Base-by-base conservation (phyloP, 1,284 basidiomycete species). In the Cutaneotrichosporon cutaneum region DNA sequence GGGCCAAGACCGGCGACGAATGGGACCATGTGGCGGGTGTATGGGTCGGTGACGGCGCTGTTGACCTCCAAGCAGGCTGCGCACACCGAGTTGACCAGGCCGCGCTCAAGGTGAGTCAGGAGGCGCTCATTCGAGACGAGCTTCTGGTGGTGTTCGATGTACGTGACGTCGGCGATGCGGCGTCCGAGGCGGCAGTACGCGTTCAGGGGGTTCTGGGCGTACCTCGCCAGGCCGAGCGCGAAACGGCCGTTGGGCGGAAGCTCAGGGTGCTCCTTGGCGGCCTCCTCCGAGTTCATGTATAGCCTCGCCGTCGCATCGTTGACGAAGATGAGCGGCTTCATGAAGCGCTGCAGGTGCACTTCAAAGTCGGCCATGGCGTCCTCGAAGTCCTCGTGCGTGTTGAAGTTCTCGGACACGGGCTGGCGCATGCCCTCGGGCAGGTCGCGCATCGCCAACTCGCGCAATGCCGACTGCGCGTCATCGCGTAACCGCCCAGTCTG, bases 1-100 rank as follows among this genome's bases (percentile, higher is more conserved):
- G 94, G 95, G 8, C 96, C 96, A 53, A 99, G 84, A 39, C 96
- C 96, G 68, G 93, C 88, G 35, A 99, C 87, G 73, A 90, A 97
- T 0, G 90, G 93, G 13, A 99, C 83, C 58, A 98, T 85, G 54
- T 88, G 84, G 68, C 90, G 88, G 71, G 94, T 90, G 77, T 98
- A 98, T 1, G 87, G 75, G 77, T 96, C 91, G 2, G 86, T 86
- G 30, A 93, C 87, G 33, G 92, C 91, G 32, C 88, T 88, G 76
- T 99, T 98, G 81, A 99, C 90, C 75, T 98, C 94, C 50, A 99
- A 92, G 26, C 96, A 96, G 65, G 94, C 88, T 70, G 87, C 88
- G 80, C 94, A 97, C 64, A 92, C 89, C 21, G 90, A 83, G 72
- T 97, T 93, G 58, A 96, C 91, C 45, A 99, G 81, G 47, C 87